These are phyloP conservation scores for Pythium coloratum DNA, from an alignment of 352 stramenopile genomes.

Conservation along the genomic window DNA sequence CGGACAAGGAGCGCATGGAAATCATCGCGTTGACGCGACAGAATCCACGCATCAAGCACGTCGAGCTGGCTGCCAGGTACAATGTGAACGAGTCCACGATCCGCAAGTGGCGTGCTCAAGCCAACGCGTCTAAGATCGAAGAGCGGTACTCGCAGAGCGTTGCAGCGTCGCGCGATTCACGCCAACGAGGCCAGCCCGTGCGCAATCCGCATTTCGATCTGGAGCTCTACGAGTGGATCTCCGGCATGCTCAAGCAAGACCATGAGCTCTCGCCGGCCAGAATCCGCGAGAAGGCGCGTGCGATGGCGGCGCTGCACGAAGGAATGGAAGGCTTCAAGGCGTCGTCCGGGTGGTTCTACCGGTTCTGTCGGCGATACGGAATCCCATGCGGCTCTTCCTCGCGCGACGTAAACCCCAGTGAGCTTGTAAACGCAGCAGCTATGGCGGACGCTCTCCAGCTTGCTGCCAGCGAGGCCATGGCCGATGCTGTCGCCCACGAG, in stretches of 20 bases:
- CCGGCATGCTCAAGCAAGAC: slow-evolving; percentile 21
- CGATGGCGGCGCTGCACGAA: slow-evolving; percentile 32
- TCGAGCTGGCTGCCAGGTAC: slow-evolving; percentile 49
- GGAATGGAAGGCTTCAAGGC: slow-evolving; percentile 55
- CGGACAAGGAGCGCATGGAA: slow-evolving; percentile 62
- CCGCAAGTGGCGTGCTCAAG: slow-evolving; percentile 46
- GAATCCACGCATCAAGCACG: slow-evolving; percentile 48
- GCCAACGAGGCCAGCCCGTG: slow-evolving; percentile 42
- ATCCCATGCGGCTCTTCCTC: slow-evolving; percentile 24
- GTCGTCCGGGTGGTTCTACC: slow-evolving; percentile 57
- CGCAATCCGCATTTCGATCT: slow-evolving; percentile 43
- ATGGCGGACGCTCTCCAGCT: slow-evolving; percentile 6
- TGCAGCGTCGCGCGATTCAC: slow-evolving; percentile 31
- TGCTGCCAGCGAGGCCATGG: not conserved
- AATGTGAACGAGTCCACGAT: slow-evolving; percentile 62
- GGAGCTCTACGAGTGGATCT: slow-evolving; percentile 43
- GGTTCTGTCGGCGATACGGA: slow-evolving; percentile 47
- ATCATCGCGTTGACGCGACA: slow-evolving; percentile 54
- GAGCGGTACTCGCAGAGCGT: slow-evolving; percentile 40
- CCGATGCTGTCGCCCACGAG: not conserved
- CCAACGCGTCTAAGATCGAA: slow-evolving; percentile 42
- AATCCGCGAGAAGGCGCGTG: slow-evolving; percentile 38
- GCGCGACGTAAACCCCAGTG: slow-evolving; percentile 7
- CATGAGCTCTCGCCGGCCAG: slow-evolving; percentile 28
- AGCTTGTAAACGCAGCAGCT: not conserved